phyloP scores from a whole-genome alignment of 345 rosid genomes.

The Acer campestre region DNA sequence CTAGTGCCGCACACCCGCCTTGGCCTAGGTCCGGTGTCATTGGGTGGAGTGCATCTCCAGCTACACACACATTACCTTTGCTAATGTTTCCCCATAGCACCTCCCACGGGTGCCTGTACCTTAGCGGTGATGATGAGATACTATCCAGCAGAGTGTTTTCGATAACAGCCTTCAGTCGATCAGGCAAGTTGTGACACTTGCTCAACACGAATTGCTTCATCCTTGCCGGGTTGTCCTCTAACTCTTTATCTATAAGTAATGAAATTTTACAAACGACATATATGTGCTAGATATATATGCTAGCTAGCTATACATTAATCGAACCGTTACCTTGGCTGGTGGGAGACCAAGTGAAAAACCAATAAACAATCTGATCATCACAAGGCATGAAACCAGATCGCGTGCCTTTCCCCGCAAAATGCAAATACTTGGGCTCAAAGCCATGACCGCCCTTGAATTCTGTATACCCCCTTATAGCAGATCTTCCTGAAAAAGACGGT shows the following conservation, averaged over 20 bases:
- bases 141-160: slow-evolving; percentile 43
- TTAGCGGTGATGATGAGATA: slow-evolving; percentile 32
- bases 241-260: slow-evolving; percentile 21
- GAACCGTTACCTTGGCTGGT: slow-evolving; percentile 29
- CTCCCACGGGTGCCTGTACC: slow-evolving; percentile 61
- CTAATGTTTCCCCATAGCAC: slow-evolving; percentile 56
- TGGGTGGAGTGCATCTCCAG: slow-evolving; percentile 76
- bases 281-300: neutral
- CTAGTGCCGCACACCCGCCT: slow-evolving; percentile 71
- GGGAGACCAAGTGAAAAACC: slow-evolving; percentile 36
- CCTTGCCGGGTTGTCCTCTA: slow-evolving; percentile 33
- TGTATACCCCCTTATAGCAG: slow-evolving; percentile 49
- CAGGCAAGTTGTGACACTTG: slow-evolving; percentile 39
- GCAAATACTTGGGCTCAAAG: slow-evolving; percentile 21
- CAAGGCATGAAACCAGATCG: slow-evolving; percentile 40
- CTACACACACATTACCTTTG: slow-evolving; percentile 60
- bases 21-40: slow-evolving; percentile 78
- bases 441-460: slow-evolving; percentile 43
- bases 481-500: slow-evolving; percentile 39
- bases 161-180: slow-evolving; percentile 36
- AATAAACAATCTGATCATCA: slow-evolving; percentile 34
- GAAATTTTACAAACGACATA: neutral
- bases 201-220: slow-evolving; percentile 49
- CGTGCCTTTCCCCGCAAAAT: slow-evolving; percentile 37
- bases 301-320: neutral